Evolutionary conservation across 2,329 filamentous ascomycete species (phyloP), one percentile per base, ranked within the genome.

Genomic region (Fusarium nematophilum): DNA sequence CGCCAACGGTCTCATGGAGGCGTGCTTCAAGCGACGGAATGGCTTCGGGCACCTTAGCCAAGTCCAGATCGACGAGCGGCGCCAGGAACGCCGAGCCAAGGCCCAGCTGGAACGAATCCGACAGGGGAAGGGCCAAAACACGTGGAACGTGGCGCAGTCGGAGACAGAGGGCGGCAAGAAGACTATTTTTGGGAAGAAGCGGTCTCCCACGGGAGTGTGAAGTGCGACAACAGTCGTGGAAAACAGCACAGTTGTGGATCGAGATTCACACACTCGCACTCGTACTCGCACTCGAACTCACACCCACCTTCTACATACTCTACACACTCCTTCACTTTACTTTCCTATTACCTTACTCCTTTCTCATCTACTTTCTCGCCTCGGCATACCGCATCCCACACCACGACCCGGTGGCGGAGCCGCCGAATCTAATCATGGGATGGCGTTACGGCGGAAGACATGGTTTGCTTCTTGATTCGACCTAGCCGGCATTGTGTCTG

Each of bases 1-100:
- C 73, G 90, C 90, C 49, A 97, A 96, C 67, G 79, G 79, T 3
- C 79, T 98, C 11, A 86, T 97, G 79, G 92, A 96, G 62, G 84
- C 91, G 8, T 96, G 91, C 62, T 93, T 95, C 73, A 87, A 88
- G 64, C 86, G 91, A 34, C 86, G 90, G 40, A 91, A 93, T 69
- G 91, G 91, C 5, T 93, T 94, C 65, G 90, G 88, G 6, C 89
- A 93, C 68, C 80, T 97, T 14, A 93, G 88, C 68, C 92, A 97
- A 73, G 89, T 90, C 13, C 85, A 87, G 5, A 91, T 97, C 55
- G 93, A 97, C 65, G 84, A 88, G 65, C 85, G 90, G 58, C 81
- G 94, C 40, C 82, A 86, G 39, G 88, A 93, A 70, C 83, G 91
- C 43, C 84, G 89, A 42, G 80, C 83, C 31, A 81, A 81, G 65